Base-by-base conservation (phyloP, 495 filamentous ascomycete genomes). In the Neurospora africana region DNA sequence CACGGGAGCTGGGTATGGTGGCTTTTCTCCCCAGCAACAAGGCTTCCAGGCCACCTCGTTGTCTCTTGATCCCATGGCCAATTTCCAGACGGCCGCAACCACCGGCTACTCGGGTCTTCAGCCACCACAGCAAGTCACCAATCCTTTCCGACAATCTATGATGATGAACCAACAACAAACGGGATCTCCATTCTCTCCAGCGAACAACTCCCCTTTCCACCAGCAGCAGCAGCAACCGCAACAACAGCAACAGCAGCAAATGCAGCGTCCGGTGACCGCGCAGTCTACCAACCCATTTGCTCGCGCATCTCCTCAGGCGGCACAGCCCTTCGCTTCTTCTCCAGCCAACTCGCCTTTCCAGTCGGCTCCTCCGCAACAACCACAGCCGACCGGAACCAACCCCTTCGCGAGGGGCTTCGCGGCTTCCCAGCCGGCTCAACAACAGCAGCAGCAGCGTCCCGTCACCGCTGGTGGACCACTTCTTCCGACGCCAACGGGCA, bases 231-330 rank as follows among this genome's bases (percentile, higher is more conserved):
- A 70, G 21, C 75, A 69, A 44, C 70, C 61, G 21, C 72, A 23
- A 69, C 72, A 23, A n/a, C 75, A 30, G 68, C 72, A 21, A 39
- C 72, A 23, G 40, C 72, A 21, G 33, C 75, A 33, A 74, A 82
- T 39, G 68, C 76, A 79, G 23, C 76, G 76, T 23, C 71, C 76
- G n/a, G 40, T 71, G 19, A 87, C 78, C 69, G 86, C 86, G 41
- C 91, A 93, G 79, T 91, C 89, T 70, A 96, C 93, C 10, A 97
- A 97, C 74, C 94, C 94, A 2, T 97, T 97, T 79, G 90, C 92
- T 4, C 90, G 86, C 74, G 81, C 84, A 38, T 84, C 82, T 17
- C 83, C 80, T 15, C 80, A 81, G 83, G 79, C 83, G 78, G 69
- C 77, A 82, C 76, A 87, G 86, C 69, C 86, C 77, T 83, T 80